phyloP scores from a whole-genome alignment of 805 yeast species.

The Metschnikowia peoriensis region DNA sequence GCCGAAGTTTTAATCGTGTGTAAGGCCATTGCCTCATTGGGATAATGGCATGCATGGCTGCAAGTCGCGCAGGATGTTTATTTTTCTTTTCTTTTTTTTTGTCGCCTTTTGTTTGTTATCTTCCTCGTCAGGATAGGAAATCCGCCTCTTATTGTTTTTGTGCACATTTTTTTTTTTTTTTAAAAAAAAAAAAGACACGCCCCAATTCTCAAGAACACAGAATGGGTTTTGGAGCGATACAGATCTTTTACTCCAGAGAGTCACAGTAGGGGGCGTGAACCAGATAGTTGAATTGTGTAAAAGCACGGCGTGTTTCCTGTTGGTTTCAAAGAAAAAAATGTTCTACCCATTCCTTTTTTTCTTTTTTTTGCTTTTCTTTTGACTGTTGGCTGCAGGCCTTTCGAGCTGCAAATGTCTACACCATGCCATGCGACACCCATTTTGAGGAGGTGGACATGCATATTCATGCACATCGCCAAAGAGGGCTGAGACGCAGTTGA shows the following conservation, averaged over 20 bases:
- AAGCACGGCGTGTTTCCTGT: no score
- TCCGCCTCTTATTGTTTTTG: no score
- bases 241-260: no score
- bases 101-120: background rate
- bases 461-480: background rate
- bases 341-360: background rate
- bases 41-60: slow-evolving; percentile 8
- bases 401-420: background rate
- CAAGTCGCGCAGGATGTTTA: background rate
- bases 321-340: background rate
- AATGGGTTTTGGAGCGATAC: no score
- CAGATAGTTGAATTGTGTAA: no score
- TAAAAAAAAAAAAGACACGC: no score
- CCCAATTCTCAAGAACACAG: background rate
- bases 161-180: no score
- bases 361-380: no score
- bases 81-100: background rate
- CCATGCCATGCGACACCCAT: background rate
- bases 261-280: no score
- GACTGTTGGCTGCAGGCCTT: background rate
- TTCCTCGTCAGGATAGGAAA: background rate
- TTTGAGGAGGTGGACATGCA: background rate
- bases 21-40: slow-evolving; percentile 5
- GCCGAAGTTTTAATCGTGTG: slow-evolving; percentile 6
- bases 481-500: background rate